Evolutionary conservation across 192 early-diverging fungal genomes (phyloP).

Genomic region (Podila epicladia): DNA sequence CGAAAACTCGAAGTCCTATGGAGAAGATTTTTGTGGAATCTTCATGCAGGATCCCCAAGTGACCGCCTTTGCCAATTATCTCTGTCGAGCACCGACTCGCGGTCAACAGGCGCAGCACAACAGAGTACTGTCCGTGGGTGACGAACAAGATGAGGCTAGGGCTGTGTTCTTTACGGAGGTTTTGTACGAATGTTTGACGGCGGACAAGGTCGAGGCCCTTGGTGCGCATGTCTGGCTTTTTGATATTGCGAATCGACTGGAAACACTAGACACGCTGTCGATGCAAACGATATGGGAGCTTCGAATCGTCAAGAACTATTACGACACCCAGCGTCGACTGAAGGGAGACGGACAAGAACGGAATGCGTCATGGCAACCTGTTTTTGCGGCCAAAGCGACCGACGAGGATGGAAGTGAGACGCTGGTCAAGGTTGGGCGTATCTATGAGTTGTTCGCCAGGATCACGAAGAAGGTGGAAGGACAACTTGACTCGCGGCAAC

Average conservation of each 20-base stretch:
- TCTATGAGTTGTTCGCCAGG: conserved; percentile 25
- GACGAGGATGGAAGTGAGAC: conserved; percentile 49
- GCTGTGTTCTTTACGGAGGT: conserved; percentile 54
- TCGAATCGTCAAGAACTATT: conserved; percentile 28
- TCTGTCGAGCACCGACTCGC: conserved; percentile 19
- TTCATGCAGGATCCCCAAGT: conserved; percentile 52
- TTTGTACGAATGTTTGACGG: conserved; percentile 61
- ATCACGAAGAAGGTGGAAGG: conserved; percentile 32
- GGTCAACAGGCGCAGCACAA: not conserved
- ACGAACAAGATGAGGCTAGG: conserved; percentile 43
- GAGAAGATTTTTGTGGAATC: conserved; percentile 24
- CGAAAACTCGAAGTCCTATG: conserved; percentile 18
- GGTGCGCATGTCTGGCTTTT: conserved; percentile 57
- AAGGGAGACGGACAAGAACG: not conserved
- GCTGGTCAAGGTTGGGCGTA: conserved; percentile 22
- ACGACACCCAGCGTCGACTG: conserved; percentile 16
- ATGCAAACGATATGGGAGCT: conserved; percentile 36
- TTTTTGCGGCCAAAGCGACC: conserved; percentile 2
- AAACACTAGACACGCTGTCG: conserved; percentile 12
- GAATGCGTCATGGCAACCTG: not conserved
- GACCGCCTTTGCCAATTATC: conserved; percentile 48
- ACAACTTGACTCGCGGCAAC: too few relatives aligned
- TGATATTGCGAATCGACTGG: conserved; percentile 30
- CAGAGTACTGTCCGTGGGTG: conserved; percentile 4
- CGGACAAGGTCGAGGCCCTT: conserved; percentile 61